phyloP scores from a whole-genome alignment of 768 basidiomycete genomes.

The Filobasidium floriforme region DNA sequence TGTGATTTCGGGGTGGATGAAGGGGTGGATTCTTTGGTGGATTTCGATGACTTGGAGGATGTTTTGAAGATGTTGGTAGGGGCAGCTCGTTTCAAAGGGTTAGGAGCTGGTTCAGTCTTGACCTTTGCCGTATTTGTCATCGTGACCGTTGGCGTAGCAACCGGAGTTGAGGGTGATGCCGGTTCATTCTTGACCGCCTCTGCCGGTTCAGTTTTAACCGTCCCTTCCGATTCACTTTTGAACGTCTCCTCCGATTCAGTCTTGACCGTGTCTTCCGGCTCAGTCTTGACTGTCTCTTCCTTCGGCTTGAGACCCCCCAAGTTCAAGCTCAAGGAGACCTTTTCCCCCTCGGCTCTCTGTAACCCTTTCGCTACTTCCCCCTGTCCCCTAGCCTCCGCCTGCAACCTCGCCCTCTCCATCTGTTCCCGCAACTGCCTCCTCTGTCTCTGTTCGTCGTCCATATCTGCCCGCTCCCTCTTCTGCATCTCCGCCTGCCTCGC shows the following conservation, averaged over 20 bases:
- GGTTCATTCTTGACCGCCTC: too few relatives aligned
- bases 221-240: too few relatives aligned
- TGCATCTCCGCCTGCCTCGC: constrained; percentile 59
- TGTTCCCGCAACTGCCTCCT: constrained; percentile 82
- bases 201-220: constrained; percentile 41
- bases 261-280: constrained; percentile 15
- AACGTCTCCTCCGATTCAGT: too few relatives aligned
- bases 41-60: constrained; percentile 40
- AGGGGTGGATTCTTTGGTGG: constrained; percentile 40
- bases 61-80: constrained; percentile 54
- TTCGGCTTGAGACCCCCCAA: constrained; percentile 46
- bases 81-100: constrained; percentile 37
- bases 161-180: too few relatives aligned
- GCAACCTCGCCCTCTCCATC: constrained; percentile 69
- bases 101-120: constrained; percentile 25
- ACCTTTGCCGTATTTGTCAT: constrained; percentile 7
- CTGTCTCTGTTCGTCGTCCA: constrained; percentile 91
- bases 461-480: constrained; percentile 86
- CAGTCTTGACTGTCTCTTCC: constrained; percentile 17
- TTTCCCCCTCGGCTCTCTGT: constrained; percentile 37
- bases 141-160: constrained; percentile 12
- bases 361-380: constrained; percentile 26
- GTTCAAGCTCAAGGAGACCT: constrained; percentile 19
- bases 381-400: constrained; percentile 25
- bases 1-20: constrained; percentile 32